Base-by-base conservation (phyloP, 2,329 filamentous ascomycete species). In the Exophiala phaeomuriformis region DNA sequence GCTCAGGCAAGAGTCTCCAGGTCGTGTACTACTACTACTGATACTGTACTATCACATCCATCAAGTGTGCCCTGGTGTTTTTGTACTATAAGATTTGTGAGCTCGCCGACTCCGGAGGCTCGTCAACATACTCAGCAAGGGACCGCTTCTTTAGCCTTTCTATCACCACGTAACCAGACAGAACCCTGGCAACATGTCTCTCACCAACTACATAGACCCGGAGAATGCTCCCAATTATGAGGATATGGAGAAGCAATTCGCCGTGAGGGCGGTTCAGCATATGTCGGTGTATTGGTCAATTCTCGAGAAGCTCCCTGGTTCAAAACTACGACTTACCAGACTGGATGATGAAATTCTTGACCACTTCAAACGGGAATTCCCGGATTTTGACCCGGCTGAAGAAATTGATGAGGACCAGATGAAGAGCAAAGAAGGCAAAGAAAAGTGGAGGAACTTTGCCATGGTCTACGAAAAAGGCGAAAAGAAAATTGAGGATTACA, bases 221-320 rank as follows among this genome's bases (percentile, higher is more conserved):
- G 81, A 86, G 66, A 72, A 82, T 68, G 81, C 82, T 35, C 80
- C 85, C 67, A 88, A 88, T 71, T 76, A 83, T 61, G 81, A 84
- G 70, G 82, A 85, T 72, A 96, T 98, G 69, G 93, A 98, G 80
- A 95, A 96, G 79, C 93, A 97, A 72, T 98, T 98, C 67, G 93
- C 93, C 31, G 93, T 98, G 65, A 97, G 97, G 78, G 90, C 86
- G 48, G 93, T 97, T 36, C 88, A 95, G 72, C 93, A 98, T 72
- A 88, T 98, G 80, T 82, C 88, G 67, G 96, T 91, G 46, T 97
- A 98, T 79, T 98, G 91, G 91, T 78, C 84, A 49, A 91, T 98
- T 67, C 86, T 98, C 64, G 86, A 96, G 72, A 89, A 86, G 68
- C 82, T 95, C 63, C 88, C 82, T 64, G 93, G 91, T 63, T 95